Evolutionary conservation across 2,329 filamentous ascomycete genomes (phyloP).

Genomic region (Arthrobotrys megalospora): DNA sequence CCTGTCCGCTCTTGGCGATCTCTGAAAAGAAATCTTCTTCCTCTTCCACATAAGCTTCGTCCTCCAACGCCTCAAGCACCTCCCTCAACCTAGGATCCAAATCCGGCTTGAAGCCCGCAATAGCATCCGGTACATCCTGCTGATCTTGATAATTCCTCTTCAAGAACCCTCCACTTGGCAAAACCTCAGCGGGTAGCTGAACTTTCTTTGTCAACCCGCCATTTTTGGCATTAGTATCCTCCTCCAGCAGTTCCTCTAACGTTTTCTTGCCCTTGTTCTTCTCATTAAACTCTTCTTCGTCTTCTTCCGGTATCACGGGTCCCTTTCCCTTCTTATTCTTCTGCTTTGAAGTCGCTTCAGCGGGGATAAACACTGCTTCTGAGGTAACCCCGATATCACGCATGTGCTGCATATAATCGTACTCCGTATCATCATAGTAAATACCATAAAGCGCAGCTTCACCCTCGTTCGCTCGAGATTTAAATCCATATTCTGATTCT

Average conservation of each 20-base stretch:
- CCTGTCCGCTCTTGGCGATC: slow-evolving; percentile 67
- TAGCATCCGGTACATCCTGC: slow-evolving; percentile 90
- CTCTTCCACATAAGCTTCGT: slow-evolving; percentile 65
- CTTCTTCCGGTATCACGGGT: slow-evolving; percentile 38
- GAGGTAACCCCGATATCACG: slow-evolving; percentile 82
- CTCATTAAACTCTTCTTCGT: slow-evolving; percentile 26
- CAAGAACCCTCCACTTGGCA: slow-evolving; percentile 84
- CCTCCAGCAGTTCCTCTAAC: slow-evolving; percentile 84
- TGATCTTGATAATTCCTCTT: slow-evolving; percentile 89
- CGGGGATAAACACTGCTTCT: slow-evolving; percentile 80
- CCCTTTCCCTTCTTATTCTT: slow-evolving; percentile 74
- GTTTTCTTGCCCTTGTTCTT: slow-evolving; percentile 79
- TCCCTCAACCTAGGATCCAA: slow-evolving; percentile 83
- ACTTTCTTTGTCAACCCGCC: slow-evolving; percentile 66
- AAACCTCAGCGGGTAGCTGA: slow-evolving; percentile 77
- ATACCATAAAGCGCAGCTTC: slow-evolving; percentile 95
- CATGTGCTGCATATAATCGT: slow-evolving; percentile 99
- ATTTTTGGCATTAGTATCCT: slow-evolving; percentile 69
- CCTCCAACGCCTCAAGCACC: slow-evolving; percentile 68
- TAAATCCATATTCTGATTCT: slow-evolving; percentile 78
- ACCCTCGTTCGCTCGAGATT: slow-evolving; percentile 89
- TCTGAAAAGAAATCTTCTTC: slow-evolving; percentile 80
- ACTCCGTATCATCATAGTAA: slow-evolving; percentile 93
- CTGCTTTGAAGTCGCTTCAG: slow-evolving; percentile 75
- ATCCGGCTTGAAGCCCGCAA: slow-evolving; percentile 94